Percentiles rank a stretch among this genome's conserved stretches.
phyloP scores from a whole-genome alignment of 2,329 filamentous ascomycete genomes.

The Aspergillus ruber region DNA sequence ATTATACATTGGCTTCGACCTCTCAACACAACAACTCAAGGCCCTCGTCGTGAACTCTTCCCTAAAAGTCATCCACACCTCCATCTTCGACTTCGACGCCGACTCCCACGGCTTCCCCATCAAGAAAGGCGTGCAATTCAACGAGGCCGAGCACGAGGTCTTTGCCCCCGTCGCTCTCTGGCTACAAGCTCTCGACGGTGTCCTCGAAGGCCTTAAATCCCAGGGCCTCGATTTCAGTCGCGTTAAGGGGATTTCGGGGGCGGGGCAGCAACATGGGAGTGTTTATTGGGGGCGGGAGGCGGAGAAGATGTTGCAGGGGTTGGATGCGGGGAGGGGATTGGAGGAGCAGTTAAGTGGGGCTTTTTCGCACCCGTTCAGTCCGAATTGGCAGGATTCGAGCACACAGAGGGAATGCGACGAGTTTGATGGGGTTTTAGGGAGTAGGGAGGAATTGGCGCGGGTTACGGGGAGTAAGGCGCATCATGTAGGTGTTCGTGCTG shows the following conservation, averaged over 20 bases:
- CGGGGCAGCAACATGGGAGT: constrained; percentile 95
- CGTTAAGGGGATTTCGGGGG: constrained; percentile 78
- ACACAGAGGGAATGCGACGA: constrained; percentile 86
- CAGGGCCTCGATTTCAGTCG: constrained; percentile 65
- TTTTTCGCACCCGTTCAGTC: constrained; percentile 79
- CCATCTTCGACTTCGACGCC: constrained; percentile 91
- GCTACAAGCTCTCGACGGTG: constrained; percentile 85
- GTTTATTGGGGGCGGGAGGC: constrained; percentile 81
- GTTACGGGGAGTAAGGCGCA: constrained; percentile 89
- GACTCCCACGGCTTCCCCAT: constrained; percentile 70
- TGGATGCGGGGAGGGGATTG: constrained; percentile 58
- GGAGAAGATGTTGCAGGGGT: constrained; percentile 53
- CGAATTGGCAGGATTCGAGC: constrained; percentile 97
- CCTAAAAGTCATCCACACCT: constrained; percentile 72
- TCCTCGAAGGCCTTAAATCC: constrained; percentile 65
- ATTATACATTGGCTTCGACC: constrained; percentile 86
- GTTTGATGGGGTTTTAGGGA: constrained; percentile 69
- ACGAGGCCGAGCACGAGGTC: constrained; percentile 77
- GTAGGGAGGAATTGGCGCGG: constrained; percentile 62
- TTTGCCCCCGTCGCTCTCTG: constrained; percentile 91
- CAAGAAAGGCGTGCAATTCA: constrained; percentile 79
- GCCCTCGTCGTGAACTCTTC: constrained; percentile 80
- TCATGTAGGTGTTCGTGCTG: constrained; percentile 56
- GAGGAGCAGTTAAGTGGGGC: constrained; percentile 66
- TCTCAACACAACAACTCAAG: constrained; percentile 96